phyloP scores from a whole-genome alignment of 805 yeast species.

The Scheffersomyces amazonensis region DNA sequence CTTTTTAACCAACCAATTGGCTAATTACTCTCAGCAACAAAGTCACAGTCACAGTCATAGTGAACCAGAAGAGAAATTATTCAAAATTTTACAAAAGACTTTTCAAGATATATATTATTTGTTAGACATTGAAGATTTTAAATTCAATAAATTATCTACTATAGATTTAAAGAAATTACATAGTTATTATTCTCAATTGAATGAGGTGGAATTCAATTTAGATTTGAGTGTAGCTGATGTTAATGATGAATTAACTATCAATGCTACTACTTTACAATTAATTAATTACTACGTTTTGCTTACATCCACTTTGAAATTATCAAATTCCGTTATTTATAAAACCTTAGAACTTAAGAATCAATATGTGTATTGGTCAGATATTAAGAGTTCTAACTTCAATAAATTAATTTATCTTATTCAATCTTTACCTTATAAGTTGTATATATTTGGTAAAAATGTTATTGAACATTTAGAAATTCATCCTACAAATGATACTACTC shows the following conservation, averaged over 20 bases:
- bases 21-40: constrained; percentile 4
- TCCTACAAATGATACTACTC: neutral
- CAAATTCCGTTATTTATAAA: constrained; percentile 31
- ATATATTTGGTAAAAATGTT: constrained; percentile 10
- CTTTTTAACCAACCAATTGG: constrained; percentile 18
- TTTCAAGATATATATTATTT: constrained; percentile 22
- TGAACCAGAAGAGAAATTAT: constrained; percentile 1
- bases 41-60: constrained; percentile 1
- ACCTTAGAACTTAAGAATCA: constrained; percentile 31
- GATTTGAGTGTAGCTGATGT: constrained; percentile 1
- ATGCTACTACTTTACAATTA: constrained; percentile 8
- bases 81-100: constrained; percentile 12
- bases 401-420: constrained; percentile 34
- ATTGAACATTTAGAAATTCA: constrained; percentile 1
- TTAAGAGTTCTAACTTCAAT: constrained; percentile 19
- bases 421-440: constrained; percentile 26
- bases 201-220: neutral
- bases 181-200: constrained; percentile 7
- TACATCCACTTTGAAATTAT: constrained; percentile 21
- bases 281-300: constrained; percentile 22
- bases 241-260: constrained; percentile 1
- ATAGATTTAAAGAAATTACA: constrained; percentile 8
- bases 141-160: constrained; percentile 9
- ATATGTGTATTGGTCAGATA: constrained; percentile 32
- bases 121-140: constrained; percentile 17